phyloP scores from a whole-genome alignment of 352 stramenopile genomes.

The Chrysophaeum taylorii region DNA sequence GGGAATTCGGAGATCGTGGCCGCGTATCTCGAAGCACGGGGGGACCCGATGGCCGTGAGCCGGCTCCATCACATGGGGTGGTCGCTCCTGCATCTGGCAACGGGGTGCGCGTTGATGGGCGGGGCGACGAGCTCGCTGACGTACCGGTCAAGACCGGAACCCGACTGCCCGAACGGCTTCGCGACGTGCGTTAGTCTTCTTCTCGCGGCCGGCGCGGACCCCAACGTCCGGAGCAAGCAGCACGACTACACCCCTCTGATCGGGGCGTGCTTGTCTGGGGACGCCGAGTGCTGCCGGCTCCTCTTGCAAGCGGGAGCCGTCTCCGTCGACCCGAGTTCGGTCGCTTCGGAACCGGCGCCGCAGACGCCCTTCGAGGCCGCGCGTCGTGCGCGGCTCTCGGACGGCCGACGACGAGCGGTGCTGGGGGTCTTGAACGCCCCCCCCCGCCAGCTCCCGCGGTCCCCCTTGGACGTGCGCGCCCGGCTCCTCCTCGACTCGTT shows the following conservation, averaged over 20 bases:
- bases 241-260: not conserved
- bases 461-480: not conserved
- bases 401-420: not conserved
- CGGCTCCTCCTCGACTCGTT: not conserved
- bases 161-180: not conserved
- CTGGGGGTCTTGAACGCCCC: not conserved
- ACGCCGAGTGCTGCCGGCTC: not conserved
- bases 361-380: not conserved
- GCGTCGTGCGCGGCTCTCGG: not conserved
- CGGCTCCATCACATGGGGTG: conserved; percentile 7
- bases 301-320: not conserved
- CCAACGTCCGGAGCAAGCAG: not conserved
- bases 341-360: too few species aligned
- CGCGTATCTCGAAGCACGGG: not conserved
- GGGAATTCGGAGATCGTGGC: not conserved
- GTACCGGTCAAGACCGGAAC: not conserved
- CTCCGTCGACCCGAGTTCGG: too few species aligned
- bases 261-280: not conserved
- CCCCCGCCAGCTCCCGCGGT: not conserved
- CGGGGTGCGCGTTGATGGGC: not conserved
- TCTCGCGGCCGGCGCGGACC: not conserved
- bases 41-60: not conserved
- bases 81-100: not conserved
- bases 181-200: not conserved
- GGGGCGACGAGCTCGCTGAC: not conserved